phyloP scores from a whole-genome alignment of 495 filamentous ascomycete genomes.

The Astrothelium macrocarpum region DNA sequence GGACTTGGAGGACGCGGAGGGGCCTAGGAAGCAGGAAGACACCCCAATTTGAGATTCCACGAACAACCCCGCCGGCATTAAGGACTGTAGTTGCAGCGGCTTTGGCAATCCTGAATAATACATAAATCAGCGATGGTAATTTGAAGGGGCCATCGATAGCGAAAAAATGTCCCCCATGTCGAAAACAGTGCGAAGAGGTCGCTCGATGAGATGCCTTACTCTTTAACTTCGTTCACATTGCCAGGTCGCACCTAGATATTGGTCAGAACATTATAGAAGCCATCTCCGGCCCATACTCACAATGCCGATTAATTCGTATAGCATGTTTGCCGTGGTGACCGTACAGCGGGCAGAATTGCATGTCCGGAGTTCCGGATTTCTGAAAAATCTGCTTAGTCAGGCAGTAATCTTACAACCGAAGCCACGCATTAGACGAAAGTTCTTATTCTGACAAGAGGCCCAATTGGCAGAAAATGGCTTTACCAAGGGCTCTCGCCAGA shows the following conservation, averaged over 20 bases:
- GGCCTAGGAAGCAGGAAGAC: conserved; percentile 67
- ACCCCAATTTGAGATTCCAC: conserved; percentile 91
- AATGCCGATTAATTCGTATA: conserved; percentile 95
- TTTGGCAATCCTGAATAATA: conserved; percentile 62
- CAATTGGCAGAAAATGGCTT: not conserved
- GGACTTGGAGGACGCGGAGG: conserved; percentile 64
- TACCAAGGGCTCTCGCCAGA: not conserved
- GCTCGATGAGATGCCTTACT: conserved; percentile 46
- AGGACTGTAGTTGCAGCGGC: conserved; percentile 79
- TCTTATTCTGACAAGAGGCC: not conserved
- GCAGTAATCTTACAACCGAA: not conserved
- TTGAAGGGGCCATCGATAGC: not conserved
- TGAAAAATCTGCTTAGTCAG: conserved; percentile 2
- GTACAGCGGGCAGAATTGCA: not conserved
- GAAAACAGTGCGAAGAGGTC: conserved; percentile 6
- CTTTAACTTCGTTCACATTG: conserved; percentile 83
- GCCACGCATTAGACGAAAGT: not conserved
- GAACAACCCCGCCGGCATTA: conserved; percentile 76
- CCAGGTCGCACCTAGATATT: conserved; percentile 69
- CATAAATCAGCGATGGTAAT: not conserved
- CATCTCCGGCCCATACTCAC: conserved; percentile 44
- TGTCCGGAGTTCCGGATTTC: not conserved
- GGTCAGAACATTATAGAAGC: conserved; percentile 8
- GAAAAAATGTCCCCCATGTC: conserved; percentile 11
- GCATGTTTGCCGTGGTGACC: conserved; percentile 47